Evolutionary conservation across 179 eudicot species (phyloP), one percentile per base, ranked within the genome.

Genomic region (Corrigiola litoralis): DNA sequence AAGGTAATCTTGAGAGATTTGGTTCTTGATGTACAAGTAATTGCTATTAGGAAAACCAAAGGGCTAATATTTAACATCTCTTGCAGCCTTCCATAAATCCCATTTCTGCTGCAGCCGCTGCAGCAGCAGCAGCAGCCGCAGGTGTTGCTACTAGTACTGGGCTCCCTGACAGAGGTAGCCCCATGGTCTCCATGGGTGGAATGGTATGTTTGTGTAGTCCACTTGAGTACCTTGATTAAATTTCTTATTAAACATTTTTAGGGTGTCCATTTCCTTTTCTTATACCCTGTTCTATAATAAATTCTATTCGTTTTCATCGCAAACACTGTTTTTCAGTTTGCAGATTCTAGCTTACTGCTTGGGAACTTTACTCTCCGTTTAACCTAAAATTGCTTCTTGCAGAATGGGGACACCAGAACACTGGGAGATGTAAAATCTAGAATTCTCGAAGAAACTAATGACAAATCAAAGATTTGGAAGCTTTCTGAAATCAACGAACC

Each of bases 401-500:
- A 90, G 97, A 90, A 90, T 77, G 97, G 90, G 60, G 95, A 90
- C 58, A 63, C 78, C 27, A 79, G 90, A 77, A 80, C 65, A 68
- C 28, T 81, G 74, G 88, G 70, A 36, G 97, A 90, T 65, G 85
- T 86, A 57, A 90, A 88, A 72, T 82, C 97, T 4, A 80, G 89
- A 71, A 82, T 85, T 50, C 65, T 79, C 31, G 97, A 90, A 69
- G 97, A 90, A 69, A 55, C 74, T 49, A 85, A 77, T 66, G 97
- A 92, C 77, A 92, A 92, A 74, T 81, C 94, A n/a, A 84, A 82
- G 87, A 71, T 87, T 60, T 94, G 97, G 99, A 87, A 90, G 77
- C 83, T 86, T 48, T 69, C 78, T 67, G 99, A 90, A 69, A 82
- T 94, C 66, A 84, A 71, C 38, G 97, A 94, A 65, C 83, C 89